Base-by-base conservation (phyloP, 768 basidiomycete genomes). In the Dentipellis sp. region DNA sequence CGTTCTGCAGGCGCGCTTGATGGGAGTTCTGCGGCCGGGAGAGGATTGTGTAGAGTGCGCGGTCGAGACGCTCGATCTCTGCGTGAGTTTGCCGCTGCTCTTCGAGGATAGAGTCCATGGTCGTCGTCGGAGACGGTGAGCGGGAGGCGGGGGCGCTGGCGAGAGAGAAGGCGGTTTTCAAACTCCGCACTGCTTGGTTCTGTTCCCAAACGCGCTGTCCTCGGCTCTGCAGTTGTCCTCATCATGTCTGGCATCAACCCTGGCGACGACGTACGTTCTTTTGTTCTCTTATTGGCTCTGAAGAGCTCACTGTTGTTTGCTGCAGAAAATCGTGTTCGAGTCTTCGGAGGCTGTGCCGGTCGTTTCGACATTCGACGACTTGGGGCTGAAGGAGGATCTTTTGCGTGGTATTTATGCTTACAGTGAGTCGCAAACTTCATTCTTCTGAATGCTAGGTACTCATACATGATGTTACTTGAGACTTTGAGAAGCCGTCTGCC, bases 401-500 rank as follows among this genome's bases (percentile, higher is more conserved):
- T 73, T 97, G 56, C 86, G 97, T 63, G 97, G 97, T 64, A 91
- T 99, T 69, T 98, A 98, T 73, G 95, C 94, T 56, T 98, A 97
- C 77, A 95, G 95, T 91, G 58, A 54, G 83, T 74, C 39, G 53
- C 19, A 17, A n/a, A 48, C 35, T 36, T 23, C 60, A 39, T 57
- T 36, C 5, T 12, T 36, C 36, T 55, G 11, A 49, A 52, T 51
- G 48, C 36, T 16, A 22, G 2, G 39, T 55, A 56, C 59, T 57
- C 55, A 56, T 11, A 40, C 17, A 14, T 39, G 6, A 38, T 46
- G 10, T 19, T 50, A 34, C 16, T 54, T 12, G 49, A 81, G 90
- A 91, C 70, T 98, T 97, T 66, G 95, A 99, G 79, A 94, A 93
- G 66, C 95, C 95, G 21, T 98, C 95, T 59, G 94, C 95, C 59